Percentiles rank a stretch among this genome's conserved stretches.
phyloP scores from a whole-genome alignment of 2,329 filamentous ascomycete genomes.

The Mariannaea sp. region DNA sequence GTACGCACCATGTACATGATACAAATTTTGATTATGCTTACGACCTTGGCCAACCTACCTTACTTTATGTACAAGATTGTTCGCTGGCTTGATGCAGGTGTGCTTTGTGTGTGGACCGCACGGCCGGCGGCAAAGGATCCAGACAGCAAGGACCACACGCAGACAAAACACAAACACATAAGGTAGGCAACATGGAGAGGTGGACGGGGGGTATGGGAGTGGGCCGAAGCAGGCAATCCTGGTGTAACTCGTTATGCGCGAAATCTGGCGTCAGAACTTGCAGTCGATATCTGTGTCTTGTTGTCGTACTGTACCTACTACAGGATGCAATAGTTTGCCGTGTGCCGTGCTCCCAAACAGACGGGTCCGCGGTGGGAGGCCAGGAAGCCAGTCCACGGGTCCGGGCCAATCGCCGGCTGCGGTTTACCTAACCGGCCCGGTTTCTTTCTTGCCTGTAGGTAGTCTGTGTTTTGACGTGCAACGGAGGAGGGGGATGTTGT shows the following conservation, averaged over 20 bases:
- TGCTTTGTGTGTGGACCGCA: slow-evolving; percentile 6
- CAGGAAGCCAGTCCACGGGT: slow-evolving; percentile 24
- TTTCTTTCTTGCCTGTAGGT: slow-evolving; percentile 1
- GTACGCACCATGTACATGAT: neutral
- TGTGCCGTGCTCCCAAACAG: slow-evolving; percentile 23
- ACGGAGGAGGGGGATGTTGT: slow-evolving; percentile 7
- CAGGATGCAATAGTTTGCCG: too few relatives aligned
- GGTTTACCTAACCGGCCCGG: slow-evolving; percentile 28
- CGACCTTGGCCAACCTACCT: too few relatives aligned
- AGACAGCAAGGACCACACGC: neutral
- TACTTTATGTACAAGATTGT: too few relatives aligned
- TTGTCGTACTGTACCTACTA: slow-evolving; percentile 8
- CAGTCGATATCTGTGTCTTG: slow-evolving; percentile 15
- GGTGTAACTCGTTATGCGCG: slow-evolving; percentile 26
- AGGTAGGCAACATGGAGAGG: neutral
- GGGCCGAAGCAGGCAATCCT: slow-evolving; percentile 12
- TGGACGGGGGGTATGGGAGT: slow-evolving; percentile 8
- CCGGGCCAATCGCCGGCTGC: slow-evolving; percentile 27
- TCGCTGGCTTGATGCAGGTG: slow-evolving; percentile 9
- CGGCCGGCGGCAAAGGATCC: slow-evolving; percentile 11
- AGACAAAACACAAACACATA: neutral
- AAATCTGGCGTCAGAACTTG: slow-evolving; percentile 25
- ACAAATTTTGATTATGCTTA: too few relatives aligned
- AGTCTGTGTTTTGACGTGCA: slow-evolving; percentile 1
- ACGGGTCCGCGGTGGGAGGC: slow-evolving; percentile 28